Percentiles rank a stretch among this genome's conserved stretches.
phyloP scores from a whole-genome alignment of 192 early-diverging fungal genomes.

The Dispira simplex region DNA sequence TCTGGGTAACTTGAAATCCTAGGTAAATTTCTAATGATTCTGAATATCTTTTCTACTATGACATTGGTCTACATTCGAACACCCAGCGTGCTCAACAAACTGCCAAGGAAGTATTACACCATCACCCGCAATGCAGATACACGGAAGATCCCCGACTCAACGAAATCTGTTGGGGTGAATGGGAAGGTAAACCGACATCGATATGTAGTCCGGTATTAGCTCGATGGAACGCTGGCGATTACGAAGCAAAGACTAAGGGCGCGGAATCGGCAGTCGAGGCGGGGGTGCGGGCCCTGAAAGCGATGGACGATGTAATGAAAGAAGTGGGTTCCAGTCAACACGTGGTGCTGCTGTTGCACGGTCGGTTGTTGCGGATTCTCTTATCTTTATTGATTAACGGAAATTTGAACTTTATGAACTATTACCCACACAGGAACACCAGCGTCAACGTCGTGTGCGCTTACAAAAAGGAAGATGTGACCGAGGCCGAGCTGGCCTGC shows the following conservation, averaged over 20 bases:
- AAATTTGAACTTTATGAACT: neutral
- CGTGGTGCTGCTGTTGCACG: neutral
- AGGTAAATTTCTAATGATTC: neutral
- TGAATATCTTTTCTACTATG: neutral
- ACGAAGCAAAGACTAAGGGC: neutral
- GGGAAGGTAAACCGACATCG: neutral
- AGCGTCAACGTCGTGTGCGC: neutral
- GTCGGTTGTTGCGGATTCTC: slow-evolving; percentile 3
- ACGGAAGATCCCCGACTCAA: neutral
- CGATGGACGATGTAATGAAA: neutral
- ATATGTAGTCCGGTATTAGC: neutral
- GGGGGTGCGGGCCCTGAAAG: neutral
- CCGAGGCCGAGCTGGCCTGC: neutral
- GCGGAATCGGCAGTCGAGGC: neutral
- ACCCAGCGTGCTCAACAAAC: slow-evolving; percentile 1
- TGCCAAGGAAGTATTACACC: neutral
- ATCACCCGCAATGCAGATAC: neutral
- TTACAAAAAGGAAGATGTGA: neutral
- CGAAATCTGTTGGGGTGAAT: neutral
- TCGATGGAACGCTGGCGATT: neutral
- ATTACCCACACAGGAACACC: slow-evolving; percentile 4
- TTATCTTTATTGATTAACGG: neutral
- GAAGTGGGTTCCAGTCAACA: neutral
- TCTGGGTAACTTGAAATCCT: too few relatives aligned
- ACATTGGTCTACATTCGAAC: neutral